These are phyloP conservation scores for Hirschioporus abietinus DNA, from an alignment of 768 basidiomycete genomes.

Conservation along the genomic window DNA sequence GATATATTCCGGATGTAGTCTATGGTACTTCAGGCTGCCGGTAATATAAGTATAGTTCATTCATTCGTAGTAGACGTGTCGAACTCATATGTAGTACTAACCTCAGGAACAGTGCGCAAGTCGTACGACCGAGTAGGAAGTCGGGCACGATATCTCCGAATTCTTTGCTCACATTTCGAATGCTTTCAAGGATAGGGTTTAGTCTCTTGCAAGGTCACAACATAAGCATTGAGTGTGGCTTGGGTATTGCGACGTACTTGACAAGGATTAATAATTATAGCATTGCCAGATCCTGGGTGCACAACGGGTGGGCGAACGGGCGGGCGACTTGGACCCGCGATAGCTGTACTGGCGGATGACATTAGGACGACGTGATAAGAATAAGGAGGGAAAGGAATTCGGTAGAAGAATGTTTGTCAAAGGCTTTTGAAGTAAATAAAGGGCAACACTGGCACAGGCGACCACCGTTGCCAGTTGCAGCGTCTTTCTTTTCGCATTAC, in stretches of 20 bases:
- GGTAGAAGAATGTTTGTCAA: neutral
- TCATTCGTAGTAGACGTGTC: conserved; percentile 3
- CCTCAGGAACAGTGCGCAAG: conserved; percentile 91
- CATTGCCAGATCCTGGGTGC: conserved; percentile 58
- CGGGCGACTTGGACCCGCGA: neutral
- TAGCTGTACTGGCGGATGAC: neutral
- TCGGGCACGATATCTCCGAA: conserved; percentile 92
- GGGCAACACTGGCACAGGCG: too few species aligned
- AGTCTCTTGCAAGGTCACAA: conserved; percentile 46
- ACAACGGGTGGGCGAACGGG: conserved; percentile 45
- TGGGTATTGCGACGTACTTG: conserved; percentile 35
- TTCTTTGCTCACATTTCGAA: conserved; percentile 88
- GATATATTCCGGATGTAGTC: conserved; percentile 96
- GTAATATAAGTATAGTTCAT: neutral
- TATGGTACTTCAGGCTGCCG: conserved; percentile 83
- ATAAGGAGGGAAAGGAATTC: neutral
- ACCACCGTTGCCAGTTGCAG: too few species aligned
- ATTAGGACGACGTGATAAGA: neutral
- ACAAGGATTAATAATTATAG: conserved; percentile 56
- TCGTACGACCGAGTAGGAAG: conserved; percentile 93
- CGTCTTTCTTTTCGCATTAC: too few species aligned
- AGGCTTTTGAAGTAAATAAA: too few species aligned
- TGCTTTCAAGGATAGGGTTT: conserved; percentile 83
- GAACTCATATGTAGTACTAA: conserved; percentile 21
- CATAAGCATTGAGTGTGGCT: neutral